Percentiles rank a stretch among this genome's conserved stretches.
Conservation (phyloP, 352 stramenopile species). For the Aphanomyces astaci region DNA sequence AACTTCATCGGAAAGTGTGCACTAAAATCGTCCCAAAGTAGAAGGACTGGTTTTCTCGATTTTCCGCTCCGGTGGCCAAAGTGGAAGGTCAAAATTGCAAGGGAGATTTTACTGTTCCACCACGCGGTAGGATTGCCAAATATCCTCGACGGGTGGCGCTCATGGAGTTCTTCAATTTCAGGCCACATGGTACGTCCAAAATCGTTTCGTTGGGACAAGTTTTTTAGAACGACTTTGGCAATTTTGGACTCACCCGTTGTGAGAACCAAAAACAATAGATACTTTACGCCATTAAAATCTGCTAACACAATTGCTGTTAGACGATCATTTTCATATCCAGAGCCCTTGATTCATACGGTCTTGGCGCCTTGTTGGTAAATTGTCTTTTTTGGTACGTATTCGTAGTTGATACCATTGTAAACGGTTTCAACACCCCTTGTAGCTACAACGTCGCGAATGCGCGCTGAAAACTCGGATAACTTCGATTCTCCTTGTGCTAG, state of each 20-base stretch:
- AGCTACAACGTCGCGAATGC: not conserved
- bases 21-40: constrained; percentile 17
- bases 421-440: not conserved
- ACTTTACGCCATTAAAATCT: constrained; percentile 26
- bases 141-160: constrained; percentile 15
- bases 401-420: constrained; percentile 28
- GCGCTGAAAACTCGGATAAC: not conserved
- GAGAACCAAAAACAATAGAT: constrained; percentile 28
- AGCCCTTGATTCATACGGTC: constrained; percentile 27
- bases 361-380: constrained; percentile 19
- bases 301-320: constrained; percentile 28
- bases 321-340: constrained; percentile 28
- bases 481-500: not conserved
- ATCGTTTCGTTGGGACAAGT: constrained; percentile 11
- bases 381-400: constrained; percentile 27
- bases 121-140: constrained; percentile 29
- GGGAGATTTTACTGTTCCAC: constrained; percentile 30
- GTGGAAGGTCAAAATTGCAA: constrained; percentile 25
- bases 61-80: constrained; percentile 15
- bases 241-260: constrained; percentile 23
- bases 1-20: constrained; percentile 12
- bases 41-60: too few species aligned
- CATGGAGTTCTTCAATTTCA: constrained; percentile 24
- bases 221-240: constrained; percentile 3
- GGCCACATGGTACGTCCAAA: constrained; percentile 26